Base-by-base conservation (phyloP, 1,139 yeast species). In the Kluyveromyces marxianus region DNA sequence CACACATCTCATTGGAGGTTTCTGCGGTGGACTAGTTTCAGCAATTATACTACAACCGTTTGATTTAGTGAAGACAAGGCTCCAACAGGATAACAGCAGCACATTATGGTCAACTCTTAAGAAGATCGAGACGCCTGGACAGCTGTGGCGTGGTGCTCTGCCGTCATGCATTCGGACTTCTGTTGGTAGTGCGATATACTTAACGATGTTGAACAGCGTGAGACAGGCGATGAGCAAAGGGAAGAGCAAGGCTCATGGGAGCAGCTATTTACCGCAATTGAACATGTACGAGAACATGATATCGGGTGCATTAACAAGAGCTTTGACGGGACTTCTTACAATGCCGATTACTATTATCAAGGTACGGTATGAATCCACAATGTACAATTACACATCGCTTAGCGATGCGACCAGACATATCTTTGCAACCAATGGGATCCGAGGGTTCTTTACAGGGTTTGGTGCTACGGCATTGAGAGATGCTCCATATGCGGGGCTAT, bases 341-440 rank as follows among this genome's bases (percentile, higher is more conserved):
- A 92, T 92, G 98, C 98, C 98, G 0, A 77, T 92, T n/a, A 92
- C 98, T 0, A 81, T 92, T n/a, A 68, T 92, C 41, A 92, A 92
- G 60, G 94, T 95, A 7, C 73, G 97, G 39, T 89, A 77, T 58
- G 97, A 92, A 65, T 81, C 89, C 4, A 83, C 83, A 45, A 56
- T 83, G 48, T 90, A 86, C 66, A 68, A 76, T 42, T 89, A 89
- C 64, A 73, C 69, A 38, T 79, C 95, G 10, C 63, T 92, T 58
- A 56, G 64, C 30, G 82, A 79, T 41, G 94, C 96, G 0, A 63
- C 77, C 1, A 67, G 61, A 37, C 78, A 79, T 8, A 84, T 89
- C 3, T 80, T 75, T 48, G 48, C 56, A 10, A 61, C 63, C 2
- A 75, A 76, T 48, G 80, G 86, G 1, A 25, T 79, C 1, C 63